Evolutionary conservation across 108 stramenopile species (phyloP).

Genomic region (Nitzschia sp.): DNA sequence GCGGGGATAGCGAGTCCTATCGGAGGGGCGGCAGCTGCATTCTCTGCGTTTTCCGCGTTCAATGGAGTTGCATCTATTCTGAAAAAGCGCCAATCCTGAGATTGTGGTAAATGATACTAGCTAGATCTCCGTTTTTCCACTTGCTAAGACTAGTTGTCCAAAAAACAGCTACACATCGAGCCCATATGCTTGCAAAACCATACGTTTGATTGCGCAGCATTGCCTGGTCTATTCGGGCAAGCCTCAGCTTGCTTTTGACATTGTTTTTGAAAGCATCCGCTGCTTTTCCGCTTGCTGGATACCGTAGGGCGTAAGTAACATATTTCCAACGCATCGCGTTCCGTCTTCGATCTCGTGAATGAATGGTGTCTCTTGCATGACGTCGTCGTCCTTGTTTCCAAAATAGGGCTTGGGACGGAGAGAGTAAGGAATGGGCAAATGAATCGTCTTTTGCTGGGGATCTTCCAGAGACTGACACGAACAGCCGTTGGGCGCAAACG

Average conservation of each 20-base stretch:
- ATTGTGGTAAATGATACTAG: no score
- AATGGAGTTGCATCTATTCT: background rate
- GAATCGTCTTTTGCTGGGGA: slow-evolving; percentile 39
- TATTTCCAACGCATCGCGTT: slow-evolving; percentile 58
- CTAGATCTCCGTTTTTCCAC: no score
- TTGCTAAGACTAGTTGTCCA: no score
- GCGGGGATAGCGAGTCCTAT: background rate
- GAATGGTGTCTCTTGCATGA: slow-evolving; percentile 66
- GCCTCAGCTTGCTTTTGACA: background rate
- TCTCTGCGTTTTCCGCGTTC: background rate
- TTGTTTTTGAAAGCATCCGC: background rate
- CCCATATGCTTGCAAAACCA: no score
- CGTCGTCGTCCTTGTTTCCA: slow-evolving; percentile 45
- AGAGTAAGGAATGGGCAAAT: slow-evolving; percentile 74
- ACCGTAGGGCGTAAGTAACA: slow-evolving; percentile 49
- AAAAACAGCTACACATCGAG: no score
- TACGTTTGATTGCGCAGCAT: no score
- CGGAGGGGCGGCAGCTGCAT: background rate
- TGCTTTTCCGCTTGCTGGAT: background rate
- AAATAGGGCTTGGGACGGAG: slow-evolving; percentile 61
- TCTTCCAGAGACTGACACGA: slow-evolving; percentile 11
- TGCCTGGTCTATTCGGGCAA: background rate
- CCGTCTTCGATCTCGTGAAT: slow-evolving; percentile 66
- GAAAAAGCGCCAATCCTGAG: background rate
- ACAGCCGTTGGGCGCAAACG: slow-evolving; percentile 54